These are phyloP conservation scores for Tuber calosporum DNA, from an alignment of 495 filamentous ascomycete species.

Conservation along the genomic window DNA sequence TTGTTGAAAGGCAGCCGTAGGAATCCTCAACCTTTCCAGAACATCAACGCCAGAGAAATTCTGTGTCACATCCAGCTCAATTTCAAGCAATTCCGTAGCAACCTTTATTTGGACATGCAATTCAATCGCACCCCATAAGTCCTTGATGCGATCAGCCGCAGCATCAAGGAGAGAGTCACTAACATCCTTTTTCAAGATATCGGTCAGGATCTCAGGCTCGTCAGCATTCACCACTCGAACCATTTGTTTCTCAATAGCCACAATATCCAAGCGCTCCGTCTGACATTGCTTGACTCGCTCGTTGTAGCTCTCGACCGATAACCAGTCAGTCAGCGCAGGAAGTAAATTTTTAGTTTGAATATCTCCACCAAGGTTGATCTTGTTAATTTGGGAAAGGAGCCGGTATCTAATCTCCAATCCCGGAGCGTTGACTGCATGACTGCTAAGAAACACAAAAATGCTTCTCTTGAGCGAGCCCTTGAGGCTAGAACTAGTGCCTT, in stretches of 20 bases:
- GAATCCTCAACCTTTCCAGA: slow-evolving; percentile 59
- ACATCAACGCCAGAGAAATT: slow-evolving; percentile 51
- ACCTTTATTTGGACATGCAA: slow-evolving; percentile 54
- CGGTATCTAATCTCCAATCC: slow-evolving; percentile 58
- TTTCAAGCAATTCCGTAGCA: slow-evolving; percentile 56
- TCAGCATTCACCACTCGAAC: slow-evolving; percentile 55
- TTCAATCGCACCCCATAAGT: slow-evolving; percentile 65
- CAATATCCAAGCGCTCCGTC: slow-evolving; percentile 56
- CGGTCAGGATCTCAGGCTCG: slow-evolving; percentile 55
- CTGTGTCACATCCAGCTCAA: slow-evolving; percentile 48
- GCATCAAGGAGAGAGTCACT: slow-evolving; percentile 50
- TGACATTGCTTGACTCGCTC: slow-evolving; percentile 47
- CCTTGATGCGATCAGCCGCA: slow-evolving; percentile 53
- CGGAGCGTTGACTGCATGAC: slow-evolving; percentile 62
- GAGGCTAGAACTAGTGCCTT: slow-evolving; percentile 44
- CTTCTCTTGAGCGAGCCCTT: slow-evolving; percentile 59
- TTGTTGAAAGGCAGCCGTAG: slow-evolving; percentile 56
- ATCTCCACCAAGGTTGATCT: slow-evolving; percentile 59
- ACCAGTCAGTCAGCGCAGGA: slow-evolving; percentile 62
- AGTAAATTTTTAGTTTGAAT: slow-evolving; percentile 64
- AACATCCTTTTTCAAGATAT: slow-evolving; percentile 49
- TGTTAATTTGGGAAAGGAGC: slow-evolving; percentile 63
- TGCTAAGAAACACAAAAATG: slow-evolving; percentile 66
- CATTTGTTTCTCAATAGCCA: slow-evolving; percentile 54
- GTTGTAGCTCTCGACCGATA: slow-evolving; percentile 31